Conservation (phyloP, 169 alveolate species). For the Cyclospora cayetanensis region DNA sequence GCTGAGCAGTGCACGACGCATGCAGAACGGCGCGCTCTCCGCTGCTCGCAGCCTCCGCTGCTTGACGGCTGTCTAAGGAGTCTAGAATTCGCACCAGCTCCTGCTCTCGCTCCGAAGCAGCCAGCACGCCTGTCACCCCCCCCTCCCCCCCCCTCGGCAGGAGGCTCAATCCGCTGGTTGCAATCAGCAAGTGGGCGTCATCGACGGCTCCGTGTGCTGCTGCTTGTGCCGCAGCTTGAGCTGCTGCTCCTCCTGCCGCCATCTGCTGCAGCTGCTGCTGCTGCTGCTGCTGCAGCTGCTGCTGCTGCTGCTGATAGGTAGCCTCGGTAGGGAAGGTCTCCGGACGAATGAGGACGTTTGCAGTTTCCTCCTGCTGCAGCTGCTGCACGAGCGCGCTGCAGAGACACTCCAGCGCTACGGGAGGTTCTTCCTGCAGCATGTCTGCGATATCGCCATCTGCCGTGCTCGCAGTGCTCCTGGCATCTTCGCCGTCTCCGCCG, state of each 20-base stretch:
- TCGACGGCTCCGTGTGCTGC: neutral
- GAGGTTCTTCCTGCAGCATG: slow-evolving; percentile 14
- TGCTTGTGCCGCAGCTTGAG: neutral
- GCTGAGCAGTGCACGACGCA: slow-evolving; percentile 50
- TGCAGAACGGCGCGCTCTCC: slow-evolving; percentile 55
- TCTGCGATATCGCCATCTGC: neutral
- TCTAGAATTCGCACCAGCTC: neutral
- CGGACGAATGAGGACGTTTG: neutral
- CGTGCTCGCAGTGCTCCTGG: neutral
- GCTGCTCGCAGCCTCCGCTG: slow-evolving; percentile 14
- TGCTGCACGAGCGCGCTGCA: slow-evolving; percentile 10
- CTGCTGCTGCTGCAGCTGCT: slow-evolving; percentile 32
- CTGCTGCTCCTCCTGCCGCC: neutral
- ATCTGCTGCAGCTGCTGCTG: slow-evolving; percentile 30
- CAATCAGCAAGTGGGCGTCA: neutral
- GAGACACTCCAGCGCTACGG: neutral
- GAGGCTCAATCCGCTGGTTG: neutral
- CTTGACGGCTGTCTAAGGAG: neutral
- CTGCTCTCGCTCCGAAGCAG: neutral
- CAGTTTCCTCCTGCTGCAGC: slow-evolving; percentile 36
- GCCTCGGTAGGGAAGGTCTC: neutral
- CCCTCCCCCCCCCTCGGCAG: neutral
- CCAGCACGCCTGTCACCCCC: neutral
- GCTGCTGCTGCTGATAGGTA: slow-evolving; percentile 3
- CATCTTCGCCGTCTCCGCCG: neutral